Evolutionary conservation across 2,329 filamentous ascomycete genomes (phyloP).

Genomic region (Cladosporium halotolerans): DNA sequence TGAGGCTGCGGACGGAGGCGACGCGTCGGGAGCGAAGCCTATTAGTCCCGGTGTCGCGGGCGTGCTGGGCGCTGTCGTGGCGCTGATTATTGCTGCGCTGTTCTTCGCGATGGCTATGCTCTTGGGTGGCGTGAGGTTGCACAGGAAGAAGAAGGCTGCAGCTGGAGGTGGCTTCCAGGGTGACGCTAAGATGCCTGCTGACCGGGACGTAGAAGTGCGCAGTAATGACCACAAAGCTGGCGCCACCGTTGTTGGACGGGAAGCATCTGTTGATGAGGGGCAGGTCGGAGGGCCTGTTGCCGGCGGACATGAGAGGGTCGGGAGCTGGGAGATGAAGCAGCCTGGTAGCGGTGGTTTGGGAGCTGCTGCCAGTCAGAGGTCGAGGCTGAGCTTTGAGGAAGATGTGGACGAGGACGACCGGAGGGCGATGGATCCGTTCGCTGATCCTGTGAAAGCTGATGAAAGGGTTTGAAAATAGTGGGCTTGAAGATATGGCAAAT

Average conservation of each 20-base stretch:
- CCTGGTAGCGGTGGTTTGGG: constrained; percentile 19
- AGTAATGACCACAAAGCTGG: constrained; percentile 30
- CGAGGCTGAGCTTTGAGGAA: constrained; percentile 41
- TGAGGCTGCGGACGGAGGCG: not conserved
- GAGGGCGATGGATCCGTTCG: constrained; percentile 33
- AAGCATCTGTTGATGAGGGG: constrained; percentile 17
- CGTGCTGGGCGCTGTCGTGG: constrained; percentile 51
- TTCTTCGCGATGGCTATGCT: constrained; percentile 39
- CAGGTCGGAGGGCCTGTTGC: constrained; percentile 28
- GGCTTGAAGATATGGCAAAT: too few species aligned
- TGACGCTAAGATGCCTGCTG: constrained; percentile 47
- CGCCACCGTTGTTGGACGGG: constrained; percentile 14
- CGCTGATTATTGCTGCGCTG: constrained; percentile 41
- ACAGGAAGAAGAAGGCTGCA: constrained; percentile 28
- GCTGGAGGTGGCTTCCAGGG: constrained; percentile 50
- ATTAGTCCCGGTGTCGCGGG: constrained; percentile 45
- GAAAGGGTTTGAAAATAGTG: constrained; percentile 41
- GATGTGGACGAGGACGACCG: constrained; percentile 29
- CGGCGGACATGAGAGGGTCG: constrained; percentile 46
- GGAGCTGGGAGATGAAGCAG: constrained; percentile 52
- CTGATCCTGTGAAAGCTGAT: constrained; percentile 39
- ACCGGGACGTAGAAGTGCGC: constrained; percentile 46
- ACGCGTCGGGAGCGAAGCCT: not conserved
- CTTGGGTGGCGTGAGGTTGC: constrained; percentile 41
- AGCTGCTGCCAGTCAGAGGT: constrained; percentile 22